These are phyloP conservation scores for Hirschioporus abietinus DNA, from an alignment of 768 basidiomycete genomes.

Conservation along the genomic window DNA sequence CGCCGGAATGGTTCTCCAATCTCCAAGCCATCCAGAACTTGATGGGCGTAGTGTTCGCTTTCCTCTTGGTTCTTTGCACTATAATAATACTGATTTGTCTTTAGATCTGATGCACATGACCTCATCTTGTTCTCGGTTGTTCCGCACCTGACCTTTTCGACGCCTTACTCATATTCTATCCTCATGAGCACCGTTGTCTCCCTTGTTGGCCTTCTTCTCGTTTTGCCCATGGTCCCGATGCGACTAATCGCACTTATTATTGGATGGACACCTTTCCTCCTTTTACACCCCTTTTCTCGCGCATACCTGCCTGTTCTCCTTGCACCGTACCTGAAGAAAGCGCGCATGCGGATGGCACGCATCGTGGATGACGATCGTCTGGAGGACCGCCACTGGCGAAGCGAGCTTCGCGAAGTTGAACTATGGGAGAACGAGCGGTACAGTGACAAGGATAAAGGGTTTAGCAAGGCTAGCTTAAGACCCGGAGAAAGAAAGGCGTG, in stretches of 20 bases:
- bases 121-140: constrained; percentile 40
- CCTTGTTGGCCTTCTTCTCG: constrained; percentile 28
- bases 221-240: constrained; percentile 30
- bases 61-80: constrained; percentile 1
- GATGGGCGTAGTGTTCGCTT: constrained; percentile 73
- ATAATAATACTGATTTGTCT: constrained; percentile 8
- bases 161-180: constrained; percentile 50
- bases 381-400: constrained; percentile 56
- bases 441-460: constrained; percentile 25
- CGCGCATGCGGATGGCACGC: constrained; percentile 20
- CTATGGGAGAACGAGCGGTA: constrained; percentile 80
- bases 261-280: constrained; percentile 47
- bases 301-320: constrained; percentile 27
- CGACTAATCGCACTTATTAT: constrained; percentile 42
- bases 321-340: constrained; percentile 9
- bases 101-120: constrained; percentile 60
- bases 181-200: constrained; percentile 43
- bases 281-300: constrained; percentile 44
- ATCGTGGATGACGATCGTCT: constrained; percentile 63
- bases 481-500: constrained; percentile 52
- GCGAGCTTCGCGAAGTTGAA: constrained; percentile 64
- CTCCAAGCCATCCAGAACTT: constrained; percentile 88
- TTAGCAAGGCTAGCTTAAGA: constrained; percentile 34
- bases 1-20: constrained; percentile 80
- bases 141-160: constrained; percentile 43